Percentiles rank a stretch among this genome's conserved stretches.
phyloP scores from a whole-genome alignment of 768 basidiomycete species.

The Boletus rubroflammeus region DNA sequence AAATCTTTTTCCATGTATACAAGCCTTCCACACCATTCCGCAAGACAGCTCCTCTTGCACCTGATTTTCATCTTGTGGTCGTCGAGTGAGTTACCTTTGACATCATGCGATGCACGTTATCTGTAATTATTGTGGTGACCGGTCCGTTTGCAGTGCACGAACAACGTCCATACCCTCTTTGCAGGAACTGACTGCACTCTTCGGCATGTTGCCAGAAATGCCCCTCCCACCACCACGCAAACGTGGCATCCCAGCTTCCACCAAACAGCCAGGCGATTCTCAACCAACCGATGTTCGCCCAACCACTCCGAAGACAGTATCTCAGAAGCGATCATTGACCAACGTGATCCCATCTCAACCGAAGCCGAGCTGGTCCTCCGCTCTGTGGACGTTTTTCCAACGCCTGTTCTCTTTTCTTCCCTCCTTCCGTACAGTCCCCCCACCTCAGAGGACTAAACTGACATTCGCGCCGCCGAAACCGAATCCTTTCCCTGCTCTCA shows the following conservation, averaged over 20 bases:
- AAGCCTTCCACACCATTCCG: conserved; percentile 86
- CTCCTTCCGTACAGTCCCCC: not conserved
- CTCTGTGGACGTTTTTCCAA: not conserved
- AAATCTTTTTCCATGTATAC: conserved; percentile 86
- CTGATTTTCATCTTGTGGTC: conserved; percentile 85
- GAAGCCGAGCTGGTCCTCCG: not conserved
- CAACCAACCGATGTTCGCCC: not conserved
- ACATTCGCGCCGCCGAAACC: conserved; percentile 36
- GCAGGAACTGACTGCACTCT: conserved; percentile 71
- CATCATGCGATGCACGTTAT: not conserved
- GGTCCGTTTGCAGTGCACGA: conserved; percentile 54
- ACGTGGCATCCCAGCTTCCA: conserved; percentile 12
- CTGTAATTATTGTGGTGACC: conserved; percentile 1
- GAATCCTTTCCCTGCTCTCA: conserved; percentile 78
- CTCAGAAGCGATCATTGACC: conserved; percentile 2
- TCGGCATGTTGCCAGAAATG: conserved; percentile 58
- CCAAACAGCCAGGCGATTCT: conserved; percentile 1
- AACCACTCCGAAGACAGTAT: not conserved
- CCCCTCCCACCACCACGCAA: conserved; percentile 60
- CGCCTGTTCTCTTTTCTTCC: conserved; percentile 7
- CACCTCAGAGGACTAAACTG: conserved; percentile 26
- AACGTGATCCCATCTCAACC: not conserved
- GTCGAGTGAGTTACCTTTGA: conserved; percentile 61
- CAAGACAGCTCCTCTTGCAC: conserved; percentile 69
- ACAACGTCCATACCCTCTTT: conserved; percentile 81